A percentile compares a stretch with the other conserved stretches of the same genome.
Evolutionary conservation across 1,284 basidiomycete genomes (phyloP).

Genomic region (Cystobasidium pallidum): DNA sequence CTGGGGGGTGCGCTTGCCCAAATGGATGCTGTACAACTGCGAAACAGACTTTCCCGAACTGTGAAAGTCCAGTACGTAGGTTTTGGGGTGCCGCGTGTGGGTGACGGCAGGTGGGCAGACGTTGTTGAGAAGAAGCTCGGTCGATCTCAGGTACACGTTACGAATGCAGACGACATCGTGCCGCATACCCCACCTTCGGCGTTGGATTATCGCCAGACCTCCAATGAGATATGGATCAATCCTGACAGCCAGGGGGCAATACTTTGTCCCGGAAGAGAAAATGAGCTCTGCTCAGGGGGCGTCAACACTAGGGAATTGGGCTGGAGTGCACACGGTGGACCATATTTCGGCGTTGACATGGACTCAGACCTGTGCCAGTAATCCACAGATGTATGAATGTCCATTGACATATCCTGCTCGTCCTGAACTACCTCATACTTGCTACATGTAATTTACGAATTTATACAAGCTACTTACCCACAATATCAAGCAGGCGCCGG

Average conservation of each 20-base stretch:
- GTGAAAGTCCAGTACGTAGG: conserved; percentile 16
- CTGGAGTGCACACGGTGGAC: background rate
- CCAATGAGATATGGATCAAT: conserved; percentile 28
- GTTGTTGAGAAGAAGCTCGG: conserved; percentile 14
- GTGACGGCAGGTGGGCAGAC: conserved; percentile 9
- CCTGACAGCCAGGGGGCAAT: background rate
- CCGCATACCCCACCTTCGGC: conserved; percentile 1
- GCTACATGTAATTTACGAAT: background rate
- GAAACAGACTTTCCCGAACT: background rate
- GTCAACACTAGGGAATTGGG: background rate
- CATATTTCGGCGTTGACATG: conserved; percentile 29
- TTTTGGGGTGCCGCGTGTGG: conserved; percentile 23
- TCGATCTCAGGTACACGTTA: conserved; percentile 8
- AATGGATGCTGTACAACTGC: conserved; percentile 23
- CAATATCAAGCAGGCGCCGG: conserved; percentile 2
- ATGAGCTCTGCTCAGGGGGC: conserved; percentile 11
- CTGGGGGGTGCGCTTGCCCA: conserved; percentile 23
- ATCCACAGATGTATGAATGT: background rate
- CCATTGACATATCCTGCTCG: background rate
- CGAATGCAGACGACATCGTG: conserved; percentile 7
- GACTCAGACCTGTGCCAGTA: conserved; percentile 5
- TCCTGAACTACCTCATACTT: background rate
- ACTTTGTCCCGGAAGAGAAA: conserved; percentile 21
- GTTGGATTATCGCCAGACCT: conserved; percentile 1
- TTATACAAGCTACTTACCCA: background rate